Conservation (phyloP, 345 rosid genomes). For the Psidium friedrichsthalianum region DNA sequence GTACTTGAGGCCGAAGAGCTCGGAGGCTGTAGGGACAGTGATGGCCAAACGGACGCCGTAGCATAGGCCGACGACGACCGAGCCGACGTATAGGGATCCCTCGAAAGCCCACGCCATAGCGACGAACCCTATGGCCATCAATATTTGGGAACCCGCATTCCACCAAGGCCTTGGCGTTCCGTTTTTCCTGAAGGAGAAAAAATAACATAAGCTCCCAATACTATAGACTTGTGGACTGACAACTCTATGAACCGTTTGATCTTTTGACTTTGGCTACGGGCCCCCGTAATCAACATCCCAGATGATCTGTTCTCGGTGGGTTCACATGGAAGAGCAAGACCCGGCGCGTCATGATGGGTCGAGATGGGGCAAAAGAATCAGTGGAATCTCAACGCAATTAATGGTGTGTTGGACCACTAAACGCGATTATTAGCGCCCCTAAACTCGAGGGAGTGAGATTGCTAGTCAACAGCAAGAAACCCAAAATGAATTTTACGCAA, state of each 20-base stretch:
- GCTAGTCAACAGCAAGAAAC: background rate
- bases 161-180: constrained; percentile 91
- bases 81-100: constrained; percentile 74
- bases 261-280: background rate
- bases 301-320: background rate
- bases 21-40: constrained; percentile 84
- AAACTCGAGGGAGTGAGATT: background rate
- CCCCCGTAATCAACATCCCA: background rate
- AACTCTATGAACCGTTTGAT: background rate
- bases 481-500: background rate
- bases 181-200: constrained; percentile 35
- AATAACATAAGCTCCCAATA: background rate
- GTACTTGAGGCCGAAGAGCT: constrained; percentile 86
- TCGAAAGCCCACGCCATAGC: constrained; percentile 74
- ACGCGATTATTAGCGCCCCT: background rate
- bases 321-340: background rate
- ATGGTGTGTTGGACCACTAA: background rate
- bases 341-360: background rate
- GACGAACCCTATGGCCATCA: constrained; percentile 77
- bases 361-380: background rate
- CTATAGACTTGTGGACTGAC: background rate
- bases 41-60: constrained; percentile 88
- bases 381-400: background rate
- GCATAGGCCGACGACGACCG: constrained; percentile 75
- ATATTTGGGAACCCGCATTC: constrained; percentile 86